Conservation (phyloP, 2,329 filamentous ascomycete genomes). For the Rhexocercosporidium sp. region DNA sequence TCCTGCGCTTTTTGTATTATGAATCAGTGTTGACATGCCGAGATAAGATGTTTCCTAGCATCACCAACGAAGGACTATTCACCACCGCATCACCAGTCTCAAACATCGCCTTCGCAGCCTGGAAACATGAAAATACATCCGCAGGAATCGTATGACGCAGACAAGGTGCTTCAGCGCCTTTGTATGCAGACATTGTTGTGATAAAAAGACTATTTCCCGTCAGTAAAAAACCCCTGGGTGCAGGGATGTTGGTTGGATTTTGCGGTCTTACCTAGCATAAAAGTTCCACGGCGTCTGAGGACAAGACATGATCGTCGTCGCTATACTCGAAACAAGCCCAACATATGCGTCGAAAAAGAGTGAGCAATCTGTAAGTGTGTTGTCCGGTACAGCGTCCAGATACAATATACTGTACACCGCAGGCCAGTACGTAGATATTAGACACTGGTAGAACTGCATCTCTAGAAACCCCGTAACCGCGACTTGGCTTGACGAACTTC, state of each 20-base stretch:
- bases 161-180: not conserved
- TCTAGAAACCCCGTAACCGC: slow-evolving; percentile 26
- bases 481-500: slow-evolving; percentile 7
- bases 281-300: slow-evolving; percentile 1
- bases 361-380: slow-evolving; percentile 13
- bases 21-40: not conserved
- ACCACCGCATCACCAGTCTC: not conserved
- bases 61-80: slow-evolving; percentile 11
- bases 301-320: not conserved
- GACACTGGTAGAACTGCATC: slow-evolving; percentile 41
- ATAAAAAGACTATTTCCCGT: not conserved
- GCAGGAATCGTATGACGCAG: not conserved
- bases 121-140: not conserved
- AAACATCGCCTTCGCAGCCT: not conserved
- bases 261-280: not conserved
- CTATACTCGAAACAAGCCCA: not conserved
- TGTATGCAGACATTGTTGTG: not conserved
- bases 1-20: not conserved
- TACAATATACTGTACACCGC: slow-evolving; percentile 33
- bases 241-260: not conserved
- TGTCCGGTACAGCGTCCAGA: not conserved
- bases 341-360: slow-evolving; percentile 26
- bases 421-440: slow-evolving; percentile 42
- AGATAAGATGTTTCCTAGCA: not conserved
- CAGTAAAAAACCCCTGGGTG: not conserved